Percentiles rank a stretch among this genome's conserved stretches.
phyloP scores from a whole-genome alignment of 1,284 basidiomycete genomes.

The Sphaerobolus stellatus region DNA sequence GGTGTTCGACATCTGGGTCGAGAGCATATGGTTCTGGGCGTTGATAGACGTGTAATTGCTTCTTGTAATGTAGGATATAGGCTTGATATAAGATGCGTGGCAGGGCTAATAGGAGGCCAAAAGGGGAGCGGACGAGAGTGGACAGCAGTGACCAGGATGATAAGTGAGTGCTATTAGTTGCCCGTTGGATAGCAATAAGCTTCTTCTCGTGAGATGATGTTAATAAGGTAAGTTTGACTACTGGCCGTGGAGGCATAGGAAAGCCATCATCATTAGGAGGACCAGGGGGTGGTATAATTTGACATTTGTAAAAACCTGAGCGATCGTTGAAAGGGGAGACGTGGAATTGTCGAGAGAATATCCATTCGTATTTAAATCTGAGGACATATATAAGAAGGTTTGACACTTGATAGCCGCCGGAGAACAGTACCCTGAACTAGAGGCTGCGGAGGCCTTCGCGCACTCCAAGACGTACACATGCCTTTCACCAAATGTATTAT shows the following conservation, averaged over 20 bases:
- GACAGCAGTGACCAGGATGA: slow-evolving; percentile 42
- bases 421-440: too few relatives aligned
- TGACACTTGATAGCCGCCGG: neutral
- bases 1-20: slow-evolving; percentile 17
- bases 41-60: slow-evolving; percentile 59
- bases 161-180: slow-evolving; percentile 41
- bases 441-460: slow-evolving; percentile 30
- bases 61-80: slow-evolving; percentile 63
- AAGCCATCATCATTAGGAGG: slow-evolving; percentile 32
- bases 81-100: slow-evolving; percentile 69
- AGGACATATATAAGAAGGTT: neutral
- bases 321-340: slow-evolving; percentile 83
- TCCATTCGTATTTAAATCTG: slow-evolving; percentile 70
- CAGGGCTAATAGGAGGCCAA: slow-evolving; percentile 59
- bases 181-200: slow-evolving; percentile 47
- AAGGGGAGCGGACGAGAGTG: slow-evolving; percentile 49
- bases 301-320: slow-evolving; percentile 62
- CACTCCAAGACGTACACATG: slow-evolving; percentile 60
- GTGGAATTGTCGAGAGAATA: slow-evolving; percentile 70
- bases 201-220: slow-evolving; percentile 44
- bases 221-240: slow-evolving; percentile 25
- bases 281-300: slow-evolving; percentile 47
- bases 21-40: slow-evolving; percentile 60
- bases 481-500: slow-evolving; percentile 77
- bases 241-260: slow-evolving; percentile 27